Evolutionary conservation across 208 protist genomes (phyloP), one percentile per base, ranked within the genome.

Genomic region (Acanthamoeba royreba): DNA sequence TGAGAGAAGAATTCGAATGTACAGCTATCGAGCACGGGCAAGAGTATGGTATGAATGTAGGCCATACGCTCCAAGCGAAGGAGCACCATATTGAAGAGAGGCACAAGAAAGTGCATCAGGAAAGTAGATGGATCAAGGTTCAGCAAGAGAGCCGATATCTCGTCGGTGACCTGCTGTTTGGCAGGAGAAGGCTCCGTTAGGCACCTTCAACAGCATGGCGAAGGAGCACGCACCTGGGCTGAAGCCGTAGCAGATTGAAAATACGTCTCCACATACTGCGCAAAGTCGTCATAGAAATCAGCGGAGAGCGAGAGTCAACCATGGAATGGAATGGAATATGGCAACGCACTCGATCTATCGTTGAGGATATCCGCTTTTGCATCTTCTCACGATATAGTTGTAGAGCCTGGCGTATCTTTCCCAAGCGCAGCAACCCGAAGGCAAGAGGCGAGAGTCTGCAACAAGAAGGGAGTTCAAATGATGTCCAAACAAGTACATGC

Each of bases 11-110:
- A 31, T 58, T 58, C n/a, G n/a, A 79, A 79, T 28, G 19, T 90
- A 90, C 83, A 90, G 47, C 53, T 72, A 35, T 90, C 83, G 55
- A 90, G 83, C 2, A 90, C 83, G 55, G 83, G 33, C 7, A 90
- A 52, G 40, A 90, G 83, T 4, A 69, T 69, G 47, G 83, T 42
- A n/a, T 90, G 83, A 19, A 90, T 69, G 55, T 72, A 90, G 49
- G 83, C 55, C 83, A 90, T 90, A 15, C 83, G 47, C 83, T 90
- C 83, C 15, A 69, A 15, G 0, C 55, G 47, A 5, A 43, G 53
- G 33, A 43, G 4, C 25, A 90, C 2, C 55, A 69, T 11, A 19
- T 19, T 35, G 40, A 90, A 90, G 17, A 90, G 47, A 4, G 83
- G 83, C 38, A 35, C 49, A 45, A 90, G 55, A 42, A 90, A 90